Conservation (phyloP, 768 basidiomycete genomes). For the Lentinula edodes region DNA sequence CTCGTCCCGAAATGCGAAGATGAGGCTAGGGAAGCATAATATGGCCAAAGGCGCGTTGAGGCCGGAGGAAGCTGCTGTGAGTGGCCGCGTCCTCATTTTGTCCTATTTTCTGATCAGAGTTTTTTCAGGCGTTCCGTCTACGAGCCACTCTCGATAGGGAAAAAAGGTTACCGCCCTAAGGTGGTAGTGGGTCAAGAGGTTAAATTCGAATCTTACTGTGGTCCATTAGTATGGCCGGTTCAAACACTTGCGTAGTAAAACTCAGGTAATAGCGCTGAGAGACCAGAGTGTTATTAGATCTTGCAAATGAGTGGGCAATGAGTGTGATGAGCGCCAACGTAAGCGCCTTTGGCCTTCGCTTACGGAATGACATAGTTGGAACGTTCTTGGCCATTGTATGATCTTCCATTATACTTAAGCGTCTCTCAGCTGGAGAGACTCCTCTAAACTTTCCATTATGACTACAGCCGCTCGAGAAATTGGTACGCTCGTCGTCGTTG, state of each 20-base stretch:
- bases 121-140: slow-evolving; percentile 57
- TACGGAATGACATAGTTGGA: not conserved
- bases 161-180: slow-evolving; percentile 62
- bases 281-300: no score
- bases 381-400: not conserved
- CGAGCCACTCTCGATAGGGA: slow-evolving; percentile 55
- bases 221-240: no score
- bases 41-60: slow-evolving; percentile 84
- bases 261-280: no score
- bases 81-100: slow-evolving; percentile 15
- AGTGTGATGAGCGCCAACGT: not conserved
- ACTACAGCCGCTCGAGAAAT: slow-evolving; percentile 65
- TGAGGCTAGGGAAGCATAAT: slow-evolving; percentile 71
- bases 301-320: no score
- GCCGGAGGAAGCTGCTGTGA: slow-evolving; percentile 78
- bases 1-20: slow-evolving; percentile 42
- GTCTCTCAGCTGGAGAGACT: slow-evolving; percentile 1
- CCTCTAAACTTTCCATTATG: slow-evolving; percentile 32
- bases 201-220: no score
- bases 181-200: slow-evolving; percentile 38
- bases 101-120: not conserved
- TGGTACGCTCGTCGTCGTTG: slow-evolving; percentile 89
- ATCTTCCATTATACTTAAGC: not conserved
- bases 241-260: no score
- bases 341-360: not conserved